phyloP scores from a whole-genome alignment of 2,329 filamentous ascomycete species.

The Aspergillus oerlinghausenensis region DNA sequence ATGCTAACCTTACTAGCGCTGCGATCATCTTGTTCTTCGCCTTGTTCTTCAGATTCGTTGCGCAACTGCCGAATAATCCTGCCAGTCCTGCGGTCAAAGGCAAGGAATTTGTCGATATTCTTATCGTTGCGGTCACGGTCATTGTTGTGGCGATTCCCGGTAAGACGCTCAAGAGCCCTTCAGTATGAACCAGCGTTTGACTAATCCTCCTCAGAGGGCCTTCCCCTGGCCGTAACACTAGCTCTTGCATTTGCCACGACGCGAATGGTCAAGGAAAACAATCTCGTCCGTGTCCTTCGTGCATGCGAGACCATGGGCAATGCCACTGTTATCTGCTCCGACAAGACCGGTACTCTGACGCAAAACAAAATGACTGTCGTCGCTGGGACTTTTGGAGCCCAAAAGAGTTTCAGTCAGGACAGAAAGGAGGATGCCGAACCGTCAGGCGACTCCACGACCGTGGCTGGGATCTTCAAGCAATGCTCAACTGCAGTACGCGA shows the following conservation, averaged over 20 bases:
- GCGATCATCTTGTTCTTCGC: conserved; percentile 80
- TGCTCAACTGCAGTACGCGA: conserved; percentile 30
- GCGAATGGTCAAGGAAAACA: conserved; percentile 72
- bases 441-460: conserved; percentile 13
- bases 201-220: conserved; percentile 55
- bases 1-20: conserved; percentile 31
- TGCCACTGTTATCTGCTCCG: conserved; percentile 73
- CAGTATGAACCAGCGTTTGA: not conserved
- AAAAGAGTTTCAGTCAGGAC: conserved; percentile 51
- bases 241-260: conserved; percentile 73
- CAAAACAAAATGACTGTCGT: conserved; percentile 75
- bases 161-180: conserved; percentile 14
- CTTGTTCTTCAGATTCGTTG: conserved; percentile 80
- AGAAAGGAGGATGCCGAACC: conserved; percentile 13
- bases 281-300: conserved; percentile 69
- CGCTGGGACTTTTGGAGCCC: conserved; percentile 62
- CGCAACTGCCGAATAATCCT: conserved; percentile 53
- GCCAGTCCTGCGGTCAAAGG: conserved; percentile 67
- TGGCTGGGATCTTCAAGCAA: conserved; percentile 26
- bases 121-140: conserved; percentile 74
- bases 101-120: conserved; percentile 69
- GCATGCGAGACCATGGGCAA: conserved; percentile 81
- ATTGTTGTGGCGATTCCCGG: conserved; percentile 72
- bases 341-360: conserved; percentile 71
- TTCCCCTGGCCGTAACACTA: conserved; percentile 72